Evolutionary conservation across 805 yeast species (phyloP), one percentile per base, ranked within the genome.

Genomic region (Metschnikowia gruessii): DNA sequence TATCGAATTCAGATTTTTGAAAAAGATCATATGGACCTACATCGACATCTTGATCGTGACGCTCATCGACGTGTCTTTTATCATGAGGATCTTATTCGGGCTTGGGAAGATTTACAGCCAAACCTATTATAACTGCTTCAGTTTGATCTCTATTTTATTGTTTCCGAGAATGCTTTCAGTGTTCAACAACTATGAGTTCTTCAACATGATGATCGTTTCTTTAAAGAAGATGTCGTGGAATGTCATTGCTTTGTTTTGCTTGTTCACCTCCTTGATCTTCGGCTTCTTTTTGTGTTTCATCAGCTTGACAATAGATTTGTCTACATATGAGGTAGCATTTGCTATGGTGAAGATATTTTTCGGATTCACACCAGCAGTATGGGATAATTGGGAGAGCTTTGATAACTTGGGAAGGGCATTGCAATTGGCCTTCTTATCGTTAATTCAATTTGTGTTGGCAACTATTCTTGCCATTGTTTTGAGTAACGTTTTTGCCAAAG

Each of bases 301-400:
- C 8, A 68, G 76, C 38, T 64, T 77, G 34, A 77, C 79, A 3
- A 56, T 67, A 11, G 72, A 72, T 42, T 58, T 69, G 31, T 63
- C 71, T 42, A 63, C 75, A 16, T 59, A 64, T 32, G 68, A 72
- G 30, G 78, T 79, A 18, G 75, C 80, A 12, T 78, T 72, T 55
- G 79, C 75, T 48, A 67, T 78, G 68, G 59, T 78, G 37, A 76
- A 77, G 57, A 65, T 79, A 3, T 69, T 79, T 50, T 79, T 78
- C 56, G 83, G 83, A 0, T 79, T 75, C 57, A 79, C 83, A 1
- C 83, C 83, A 0, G 77, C 82, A 0, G 82, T 79, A 3, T 79
- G 83, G 83, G 68, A 69, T 38, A 75, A 73, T 44, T 79, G 83
- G 83, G 61, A 65, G 31, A 63, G 67, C 43, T 79, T 75, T 53